Percentiles rank a stretch among this genome's conserved stretches.
These are phyloP conservation scores for Fusarium verrucosum DNA, from an alignment of 2,329 filamentous ascomycete species.

Conservation along the genomic window DNA sequence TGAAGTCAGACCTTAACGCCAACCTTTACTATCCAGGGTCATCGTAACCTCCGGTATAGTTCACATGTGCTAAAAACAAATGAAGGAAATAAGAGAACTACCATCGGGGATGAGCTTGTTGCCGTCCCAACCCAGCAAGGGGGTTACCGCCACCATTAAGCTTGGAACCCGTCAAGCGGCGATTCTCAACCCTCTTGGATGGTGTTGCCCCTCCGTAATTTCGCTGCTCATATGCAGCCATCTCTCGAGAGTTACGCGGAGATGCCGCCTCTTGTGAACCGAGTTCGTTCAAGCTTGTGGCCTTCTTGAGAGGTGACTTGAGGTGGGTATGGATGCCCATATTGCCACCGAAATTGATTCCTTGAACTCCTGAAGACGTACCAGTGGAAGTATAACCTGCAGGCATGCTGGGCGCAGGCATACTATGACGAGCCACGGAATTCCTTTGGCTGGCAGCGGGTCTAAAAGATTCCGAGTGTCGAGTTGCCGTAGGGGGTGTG, in stretches of 20 bases:
- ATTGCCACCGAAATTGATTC: conserved; percentile 69
- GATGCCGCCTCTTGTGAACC: conserved; percentile 54
- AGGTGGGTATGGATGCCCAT: conserved; percentile 83
- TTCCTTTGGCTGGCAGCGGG: conserved; percentile 44
- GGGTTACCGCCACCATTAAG: conserved; percentile 48
- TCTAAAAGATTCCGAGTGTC: conserved; percentile 50
- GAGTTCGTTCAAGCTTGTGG: conserved; percentile 69
- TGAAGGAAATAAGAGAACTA: conserved; percentile 25
- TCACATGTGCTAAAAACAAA: conserved; percentile 12
- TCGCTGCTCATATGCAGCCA: conserved; percentile 67
- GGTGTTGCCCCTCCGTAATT: conserved; percentile 53
- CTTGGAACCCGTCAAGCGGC: conserved; percentile 40
- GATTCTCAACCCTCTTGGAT: conserved; percentile 50
- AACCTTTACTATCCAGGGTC: conserved; percentile 2
- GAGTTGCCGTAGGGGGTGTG: conserved; percentile 51
- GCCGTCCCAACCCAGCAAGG: conserved; percentile 51
- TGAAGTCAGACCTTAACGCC: conserved; percentile 31
- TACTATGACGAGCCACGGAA: conserved; percentile 47
- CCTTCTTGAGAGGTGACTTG: conserved; percentile 84
- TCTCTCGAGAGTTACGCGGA: conserved; percentile 68
- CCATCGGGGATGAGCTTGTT: conserved; percentile 46
- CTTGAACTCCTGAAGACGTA: conserved; percentile 42
- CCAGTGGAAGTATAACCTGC: conserved; percentile 45
- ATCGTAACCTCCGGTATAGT: neutral
- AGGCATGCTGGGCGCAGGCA: conserved; percentile 54